A percentile compares a stretch with the other conserved stretches of the same genome.
These are phyloP conservation scores for Ceratocystiopsis minuta DNA, from an alignment of 2,329 filamentous ascomycete species.

Conservation along the genomic window DNA sequence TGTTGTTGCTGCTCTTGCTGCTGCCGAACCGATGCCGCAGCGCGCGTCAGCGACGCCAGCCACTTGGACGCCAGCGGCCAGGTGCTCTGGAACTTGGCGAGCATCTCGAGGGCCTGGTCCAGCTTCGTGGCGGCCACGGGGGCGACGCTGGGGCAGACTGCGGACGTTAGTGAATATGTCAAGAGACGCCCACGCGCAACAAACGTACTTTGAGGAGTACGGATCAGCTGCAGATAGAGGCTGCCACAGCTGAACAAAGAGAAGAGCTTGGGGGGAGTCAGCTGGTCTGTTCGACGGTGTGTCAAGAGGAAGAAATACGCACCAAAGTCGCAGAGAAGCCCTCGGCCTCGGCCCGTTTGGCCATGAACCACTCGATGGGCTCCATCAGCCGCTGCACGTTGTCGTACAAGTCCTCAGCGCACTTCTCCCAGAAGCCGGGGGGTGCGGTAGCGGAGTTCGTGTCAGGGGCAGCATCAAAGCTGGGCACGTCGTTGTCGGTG, in stretches of 20 bases:
- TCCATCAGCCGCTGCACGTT: too few species aligned
- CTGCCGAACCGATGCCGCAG: background rate
- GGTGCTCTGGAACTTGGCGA: constrained; percentile 2
- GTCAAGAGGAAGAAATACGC: too few species aligned
- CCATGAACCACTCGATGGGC: too few species aligned
- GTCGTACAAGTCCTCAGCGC: background rate
- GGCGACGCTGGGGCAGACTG: constrained; percentile 1
- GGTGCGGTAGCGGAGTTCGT: too few species aligned
- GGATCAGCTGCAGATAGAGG: constrained; percentile 1
- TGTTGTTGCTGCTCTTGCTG: background rate
- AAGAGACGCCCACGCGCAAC: too few species aligned
- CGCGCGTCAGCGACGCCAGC: background rate
- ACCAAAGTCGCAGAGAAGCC: too few species aligned
- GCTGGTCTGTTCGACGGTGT: too few species aligned
- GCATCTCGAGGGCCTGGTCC: background rate
- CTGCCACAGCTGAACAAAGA: background rate
- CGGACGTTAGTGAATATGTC: background rate
- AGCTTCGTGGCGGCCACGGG: background rate
- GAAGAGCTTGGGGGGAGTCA: too few species aligned
- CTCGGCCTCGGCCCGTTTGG: too few species aligned
- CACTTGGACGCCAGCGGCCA: constrained; percentile 4
- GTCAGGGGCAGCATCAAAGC: too few species aligned
- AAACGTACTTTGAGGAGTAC: background rate
- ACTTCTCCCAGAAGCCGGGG: too few species aligned
- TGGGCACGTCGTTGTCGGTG: too few species aligned